Evolutionary conservation across 208 protist species (phyloP).

Genomic region (Balamuthia mandrillaris): DNA sequence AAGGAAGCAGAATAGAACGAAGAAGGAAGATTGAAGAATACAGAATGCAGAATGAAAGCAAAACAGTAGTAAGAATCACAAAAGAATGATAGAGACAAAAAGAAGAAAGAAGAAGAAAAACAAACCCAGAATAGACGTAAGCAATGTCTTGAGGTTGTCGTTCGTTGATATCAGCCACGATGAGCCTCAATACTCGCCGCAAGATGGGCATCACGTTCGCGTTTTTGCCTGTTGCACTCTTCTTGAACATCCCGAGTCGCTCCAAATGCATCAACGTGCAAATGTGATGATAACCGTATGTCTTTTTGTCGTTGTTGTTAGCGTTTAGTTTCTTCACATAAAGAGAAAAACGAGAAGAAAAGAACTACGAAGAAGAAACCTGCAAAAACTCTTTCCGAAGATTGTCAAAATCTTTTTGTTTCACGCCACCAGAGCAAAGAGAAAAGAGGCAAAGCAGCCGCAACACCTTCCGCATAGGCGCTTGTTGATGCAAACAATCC

Average conservation of each 20-base stretch:
- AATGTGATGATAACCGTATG: slow-evolving; percentile 54
- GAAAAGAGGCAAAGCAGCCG: slow-evolving; percentile 43
- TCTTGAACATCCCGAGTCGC: slow-evolving; percentile 42
- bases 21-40: background rate
- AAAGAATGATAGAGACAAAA: background rate
- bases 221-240: too few relatives aligned
- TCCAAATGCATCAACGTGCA: slow-evolving; percentile 57
- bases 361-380: too few relatives aligned
- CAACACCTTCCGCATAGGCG: slow-evolving; percentile 49
- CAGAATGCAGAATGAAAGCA: background rate
- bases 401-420: slow-evolving; percentile 47
- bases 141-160: slow-evolving; percentile 51
- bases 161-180: slow-evolving; percentile 60
- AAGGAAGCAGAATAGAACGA: too few relatives aligned
- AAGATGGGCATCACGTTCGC: too few relatives aligned
- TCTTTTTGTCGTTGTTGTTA: background rate
- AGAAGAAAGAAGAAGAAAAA: background rate
- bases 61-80: too few relatives aligned
- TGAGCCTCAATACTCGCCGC: too few relatives aligned
- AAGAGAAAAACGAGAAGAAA: too few relatives aligned
- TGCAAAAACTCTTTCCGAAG: slow-evolving; percentile 52
- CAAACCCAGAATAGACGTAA: slow-evolving; percentile 55
- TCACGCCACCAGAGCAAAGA: slow-evolving; percentile 45
- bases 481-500: slow-evolving; percentile 45
- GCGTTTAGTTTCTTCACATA: too few relatives aligned